Conservation (phyloP, 495 filamentous ascomycete species). For the Podospora anserina region DNA sequence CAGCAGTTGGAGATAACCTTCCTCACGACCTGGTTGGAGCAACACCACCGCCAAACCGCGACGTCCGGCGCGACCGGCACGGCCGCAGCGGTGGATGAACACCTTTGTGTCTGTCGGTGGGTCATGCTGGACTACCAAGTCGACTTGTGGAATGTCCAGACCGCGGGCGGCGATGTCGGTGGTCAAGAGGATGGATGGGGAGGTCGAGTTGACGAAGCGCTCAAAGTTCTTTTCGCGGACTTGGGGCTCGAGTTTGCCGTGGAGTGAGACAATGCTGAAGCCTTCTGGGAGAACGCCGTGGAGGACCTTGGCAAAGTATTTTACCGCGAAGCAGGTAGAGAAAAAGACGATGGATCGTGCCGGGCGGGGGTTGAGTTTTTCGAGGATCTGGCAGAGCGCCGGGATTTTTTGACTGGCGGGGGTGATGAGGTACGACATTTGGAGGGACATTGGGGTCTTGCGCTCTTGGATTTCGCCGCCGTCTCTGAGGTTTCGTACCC, state of each 20-base stretch:
- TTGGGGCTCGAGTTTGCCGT: conserved; percentile 84
- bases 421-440: conserved; percentile 80
- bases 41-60: conserved; percentile 80
- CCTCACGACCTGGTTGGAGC: conserved; percentile 76
- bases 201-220: conserved; percentile 56
- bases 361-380: conserved; percentile 63
- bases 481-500: conserved; percentile 62
- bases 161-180: conserved; percentile 66
- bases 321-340: conserved; percentile 91
- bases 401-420: conserved; percentile 75
- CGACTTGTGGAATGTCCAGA: conserved; percentile 91
- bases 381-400: conserved; percentile 66
- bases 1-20: conserved; percentile 84
- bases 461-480: conserved; percentile 75
- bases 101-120: conserved; percentile 89
- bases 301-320: conserved; percentile 80
- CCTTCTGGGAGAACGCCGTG: conserved; percentile 59
- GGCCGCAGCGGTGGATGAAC: conserved; percentile 91
- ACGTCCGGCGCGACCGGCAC: conserved; percentile 86
- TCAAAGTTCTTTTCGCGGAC: conserved; percentile 46
- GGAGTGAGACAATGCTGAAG: conserved; percentile 72
- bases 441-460: conserved; percentile 80
- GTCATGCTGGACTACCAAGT: conserved; percentile 90
- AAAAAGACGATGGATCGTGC: conserved; percentile 91
- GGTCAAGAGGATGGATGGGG: conserved; percentile 77